Evolutionary conservation across 2,329 filamentous ascomycete species (phyloP), one percentile per base, ranked within the genome.

Genomic region (Amauroascus niger): DNA sequence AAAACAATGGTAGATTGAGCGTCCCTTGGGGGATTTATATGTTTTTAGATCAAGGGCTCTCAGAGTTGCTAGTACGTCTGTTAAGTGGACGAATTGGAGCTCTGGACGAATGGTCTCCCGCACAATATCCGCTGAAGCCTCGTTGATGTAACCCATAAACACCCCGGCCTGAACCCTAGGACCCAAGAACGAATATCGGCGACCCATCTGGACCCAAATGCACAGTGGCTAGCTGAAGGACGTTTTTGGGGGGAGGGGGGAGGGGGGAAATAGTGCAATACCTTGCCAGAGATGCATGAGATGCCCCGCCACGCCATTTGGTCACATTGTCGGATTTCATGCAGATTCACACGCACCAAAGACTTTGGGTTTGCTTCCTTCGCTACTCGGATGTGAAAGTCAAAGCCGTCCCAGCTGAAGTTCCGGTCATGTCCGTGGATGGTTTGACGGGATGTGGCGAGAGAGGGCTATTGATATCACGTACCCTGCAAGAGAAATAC

Each of bases 121-220:
- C n/a, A 7, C 3, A 20, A 8, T 47, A 14, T 2, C 3, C 9
- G 18, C 32, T 14, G n/a, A n/a, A n/a, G n/a, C n/a, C 24, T 35
- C 37, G 52, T 49, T 45, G 35, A 54, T 49, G 52, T 54, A 54
- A 54, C 52, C 52, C 45, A 32, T 49, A n/a, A n/a, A n/a, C 20
- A 28, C 13, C 20, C 30, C 32, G 22, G 35, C 26, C 33, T 22
- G 24, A 18, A 22, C 14, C 24, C 33, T 18, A 20, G 24, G 7
- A 22, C 16, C 51, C 40, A 46, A 28, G 20, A 9, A n/a, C 22
- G 30, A 39, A 26, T 16, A 46, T 13, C 9, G 35, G 13, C 14
- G 39, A 13, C 24, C 28, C n/a, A 26, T 6, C 43, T 8, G 16
- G 51, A 13, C 37, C n/a, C 9, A 16, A 30, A 35, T 35, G 7